Evolutionary conservation across 2,329 filamentous ascomycete species (phyloP).

Genomic region (Pseudodiploospora longispora): DNA sequence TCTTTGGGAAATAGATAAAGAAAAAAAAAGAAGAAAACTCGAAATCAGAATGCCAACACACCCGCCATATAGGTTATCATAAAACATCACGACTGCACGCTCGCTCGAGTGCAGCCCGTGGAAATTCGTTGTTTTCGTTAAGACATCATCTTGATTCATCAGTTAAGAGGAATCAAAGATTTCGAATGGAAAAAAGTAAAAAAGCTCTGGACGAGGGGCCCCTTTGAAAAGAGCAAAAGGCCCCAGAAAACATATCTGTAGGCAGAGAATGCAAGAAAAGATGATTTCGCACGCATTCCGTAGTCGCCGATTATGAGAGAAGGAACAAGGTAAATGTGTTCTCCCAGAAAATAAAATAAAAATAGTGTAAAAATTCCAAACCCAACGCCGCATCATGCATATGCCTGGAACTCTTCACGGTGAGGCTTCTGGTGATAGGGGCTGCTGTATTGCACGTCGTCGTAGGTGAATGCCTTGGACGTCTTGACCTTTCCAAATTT

Average conservation of each 20-base stretch:
- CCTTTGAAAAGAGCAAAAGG: constrained; percentile 7
- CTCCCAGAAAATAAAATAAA: not conserved
- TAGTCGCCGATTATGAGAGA: constrained; percentile 2
- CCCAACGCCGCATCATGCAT: constrained; percentile 13
- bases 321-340: constrained; percentile 6
- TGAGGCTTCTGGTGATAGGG: constrained; percentile 14
- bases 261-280: constrained; percentile 15
- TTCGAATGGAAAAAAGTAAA: constrained; percentile 12
- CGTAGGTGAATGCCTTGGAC: constrained; percentile 20
- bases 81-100: constrained; percentile 16
- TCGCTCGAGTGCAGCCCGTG: constrained; percentile 12
- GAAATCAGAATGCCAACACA: constrained; percentile 2
- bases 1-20: constrained; percentile 4
- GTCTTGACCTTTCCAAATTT: constrained; percentile 27
- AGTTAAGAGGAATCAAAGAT: constrained; percentile 18
- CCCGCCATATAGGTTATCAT: constrained; percentile 17
- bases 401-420: constrained; percentile 17
- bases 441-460: constrained; percentile 25
- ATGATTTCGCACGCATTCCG: not conserved
- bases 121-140: constrained; percentile 23
- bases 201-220: not conserved
- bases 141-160: constrained; percentile 24
- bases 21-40: constrained; percentile 11
- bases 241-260: constrained; percentile 11
- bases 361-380: not conserved